phyloP scores from a whole-genome alignment of 2,329 filamentous ascomycete species.

The Cercospora zeae-maydis region DNA sequence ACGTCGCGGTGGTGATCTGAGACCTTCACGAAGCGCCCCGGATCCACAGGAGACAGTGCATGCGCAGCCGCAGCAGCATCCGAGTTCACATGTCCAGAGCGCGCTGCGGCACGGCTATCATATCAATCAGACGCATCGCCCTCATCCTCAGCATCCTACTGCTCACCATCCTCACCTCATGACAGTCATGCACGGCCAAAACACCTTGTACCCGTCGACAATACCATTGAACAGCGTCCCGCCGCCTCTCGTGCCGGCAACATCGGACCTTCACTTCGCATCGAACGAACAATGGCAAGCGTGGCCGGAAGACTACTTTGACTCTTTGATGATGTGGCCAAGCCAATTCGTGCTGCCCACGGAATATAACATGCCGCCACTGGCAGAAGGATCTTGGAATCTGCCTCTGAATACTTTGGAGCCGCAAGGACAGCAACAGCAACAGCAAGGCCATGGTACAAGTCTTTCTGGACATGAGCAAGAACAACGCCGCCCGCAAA shows the following conservation, averaged over 20 bases:
- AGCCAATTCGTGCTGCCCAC: slow-evolving; percentile 9
- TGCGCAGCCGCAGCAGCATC: not conserved
- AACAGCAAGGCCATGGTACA: not conserved
- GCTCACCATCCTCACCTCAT: not conserved
- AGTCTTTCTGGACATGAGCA: not conserved
- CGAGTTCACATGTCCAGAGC: not conserved
- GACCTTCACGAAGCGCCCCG: not conserved
- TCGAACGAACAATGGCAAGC: slow-evolving; percentile 11
- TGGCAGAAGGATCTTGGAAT: not conserved
- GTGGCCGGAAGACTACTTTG: slow-evolving; percentile 9
- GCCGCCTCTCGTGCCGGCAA: not conserved
- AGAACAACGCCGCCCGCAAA: not conserved
- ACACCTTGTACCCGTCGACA: not conserved
- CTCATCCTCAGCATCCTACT: not conserved
- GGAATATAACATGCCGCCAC: not conserved
- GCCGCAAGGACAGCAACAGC: not conserved
- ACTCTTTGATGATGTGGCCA: slow-evolving; percentile 9
- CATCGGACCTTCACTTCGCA: not conserved
- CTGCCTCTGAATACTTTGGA: not conserved
- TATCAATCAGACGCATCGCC: not conserved
- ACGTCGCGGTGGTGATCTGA: not conserved
- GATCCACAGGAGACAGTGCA: not conserved
- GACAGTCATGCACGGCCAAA: not conserved
- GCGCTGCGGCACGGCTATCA: not conserved
- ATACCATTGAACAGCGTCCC: not conserved